phyloP scores from a whole-genome alignment of 345 rosid genomes.

The Eucalyptus coolabah region DNA sequence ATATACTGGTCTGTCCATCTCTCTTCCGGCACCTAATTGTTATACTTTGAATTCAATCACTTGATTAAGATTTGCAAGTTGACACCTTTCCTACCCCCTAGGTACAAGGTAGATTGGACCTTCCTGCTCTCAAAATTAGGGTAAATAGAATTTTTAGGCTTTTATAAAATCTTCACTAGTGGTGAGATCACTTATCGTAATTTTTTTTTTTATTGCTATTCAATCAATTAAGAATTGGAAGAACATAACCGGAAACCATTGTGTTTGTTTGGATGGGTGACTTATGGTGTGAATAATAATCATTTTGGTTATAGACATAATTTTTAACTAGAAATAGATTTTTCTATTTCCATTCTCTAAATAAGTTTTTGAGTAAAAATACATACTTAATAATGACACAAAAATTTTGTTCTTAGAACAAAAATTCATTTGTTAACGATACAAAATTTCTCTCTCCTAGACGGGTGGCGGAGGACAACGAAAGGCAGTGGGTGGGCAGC shows the following conservation, averaged over 20 bases:
- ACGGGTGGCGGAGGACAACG: rapidly evolving
- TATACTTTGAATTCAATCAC: background rate
- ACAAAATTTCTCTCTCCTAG: too few relatives aligned
- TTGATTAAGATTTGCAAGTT: background rate
- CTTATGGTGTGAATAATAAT: too few relatives aligned
- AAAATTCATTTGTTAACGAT: too few relatives aligned
- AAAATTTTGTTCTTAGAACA: too few relatives aligned
- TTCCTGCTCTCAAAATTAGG: background rate
- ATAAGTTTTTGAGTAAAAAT: too few relatives aligned
- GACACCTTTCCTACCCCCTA: background rate
- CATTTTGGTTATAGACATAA: too few relatives aligned
- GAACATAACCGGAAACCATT: background rate
- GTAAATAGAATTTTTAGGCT: background rate
- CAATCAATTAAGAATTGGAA: background rate
- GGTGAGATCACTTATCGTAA: background rate
- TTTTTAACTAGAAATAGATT: too few relatives aligned
- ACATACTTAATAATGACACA: too few relatives aligned
- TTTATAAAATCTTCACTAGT: background rate
- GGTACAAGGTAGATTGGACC: background rate
- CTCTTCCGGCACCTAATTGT: background rate
- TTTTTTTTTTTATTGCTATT: background rate
- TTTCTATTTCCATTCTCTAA: too few relatives aligned
- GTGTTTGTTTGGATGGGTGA: too few relatives aligned
- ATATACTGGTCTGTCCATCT: background rate
- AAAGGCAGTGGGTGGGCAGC: too few relatives aligned